phyloP scores from a whole-genome alignment of 1,284 basidiomycete genomes.

The Ganoderma lucidum region DNA sequence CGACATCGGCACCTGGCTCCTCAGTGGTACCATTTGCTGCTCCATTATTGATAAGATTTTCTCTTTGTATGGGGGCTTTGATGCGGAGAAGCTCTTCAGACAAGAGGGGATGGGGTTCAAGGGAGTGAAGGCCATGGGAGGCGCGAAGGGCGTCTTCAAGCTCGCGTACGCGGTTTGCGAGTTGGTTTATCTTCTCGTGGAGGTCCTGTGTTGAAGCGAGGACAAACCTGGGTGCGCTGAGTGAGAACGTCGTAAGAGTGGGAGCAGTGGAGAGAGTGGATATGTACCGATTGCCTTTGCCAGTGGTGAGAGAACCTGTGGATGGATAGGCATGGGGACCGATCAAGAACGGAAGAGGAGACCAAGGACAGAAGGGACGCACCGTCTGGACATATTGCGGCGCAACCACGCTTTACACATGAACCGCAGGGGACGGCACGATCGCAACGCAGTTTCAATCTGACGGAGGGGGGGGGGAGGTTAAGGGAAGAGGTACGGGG shows the following conservation, averaged over 20 bases:
- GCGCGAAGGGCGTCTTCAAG: constrained; percentile 76
- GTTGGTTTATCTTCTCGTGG: constrained; percentile 81
- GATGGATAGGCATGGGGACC: constrained; percentile 5
- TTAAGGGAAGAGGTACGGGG: constrained; percentile 12
- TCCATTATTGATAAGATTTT: constrained; percentile 44
- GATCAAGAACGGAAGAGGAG: constrained; percentile 15
- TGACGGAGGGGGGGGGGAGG: constrained; percentile 36
- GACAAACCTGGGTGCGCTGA: constrained; percentile 63
- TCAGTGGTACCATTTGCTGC: constrained; percentile 41
- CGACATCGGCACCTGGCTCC: constrained; percentile 70
- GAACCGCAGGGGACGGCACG: constrained; percentile 71
- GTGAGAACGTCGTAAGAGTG: constrained; percentile 26
- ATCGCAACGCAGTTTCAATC: constrained; percentile 81
- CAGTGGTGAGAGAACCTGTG: constrained; percentile 76
- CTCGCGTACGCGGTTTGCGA: constrained; percentile 76
- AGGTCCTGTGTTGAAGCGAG: constrained; percentile 83
- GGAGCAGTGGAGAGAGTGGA: constrained; percentile 5
- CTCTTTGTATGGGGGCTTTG: constrained; percentile 77
- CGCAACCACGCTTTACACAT: constrained; percentile 75
- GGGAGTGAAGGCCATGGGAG: constrained; percentile 64
- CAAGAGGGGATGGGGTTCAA: constrained; percentile 72
- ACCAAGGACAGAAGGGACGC: constrained; percentile 29
- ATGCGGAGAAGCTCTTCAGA: constrained; percentile 73
- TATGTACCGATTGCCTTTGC: constrained; percentile 78
- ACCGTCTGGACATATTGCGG: constrained; percentile 72